These are phyloP conservation scores for Beauveria sp. DNA, from an alignment of 2,329 filamentous ascomycete species.

Conservation along the genomic window DNA sequence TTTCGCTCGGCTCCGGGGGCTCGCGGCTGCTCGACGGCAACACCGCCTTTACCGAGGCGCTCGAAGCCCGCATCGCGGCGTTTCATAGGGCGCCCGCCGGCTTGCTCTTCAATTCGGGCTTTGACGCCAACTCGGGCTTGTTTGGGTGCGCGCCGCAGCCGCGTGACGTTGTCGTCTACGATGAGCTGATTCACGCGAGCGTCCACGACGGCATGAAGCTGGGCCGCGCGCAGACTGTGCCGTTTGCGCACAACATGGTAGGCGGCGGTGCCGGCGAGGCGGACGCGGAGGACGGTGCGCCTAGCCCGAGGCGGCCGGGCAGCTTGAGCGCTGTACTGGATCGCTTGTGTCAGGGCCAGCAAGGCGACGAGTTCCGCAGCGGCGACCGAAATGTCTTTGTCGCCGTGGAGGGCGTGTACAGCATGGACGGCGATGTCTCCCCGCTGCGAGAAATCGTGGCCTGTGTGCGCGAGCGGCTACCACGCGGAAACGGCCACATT, in stretches of 20 bases:
- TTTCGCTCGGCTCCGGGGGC: slow-evolving; percentile 39
- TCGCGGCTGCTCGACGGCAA: slow-evolving; percentile 49
- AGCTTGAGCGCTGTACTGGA: slow-evolving; percentile 22
- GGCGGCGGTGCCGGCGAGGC: not conserved
- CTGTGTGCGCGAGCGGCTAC: slow-evolving; percentile 47
- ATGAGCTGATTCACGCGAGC: slow-evolving; percentile 71
- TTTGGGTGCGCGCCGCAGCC: slow-evolving; percentile 52
- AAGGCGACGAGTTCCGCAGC: slow-evolving; percentile 22
- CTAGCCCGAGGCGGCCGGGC: not conserved
- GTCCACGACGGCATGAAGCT: slow-evolving; percentile 69
- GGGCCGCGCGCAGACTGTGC: slow-evolving; percentile 43
- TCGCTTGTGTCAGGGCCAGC: slow-evolving; percentile 25
- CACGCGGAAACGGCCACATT: slow-evolving; percentile 50
- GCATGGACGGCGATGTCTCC: slow-evolving; percentile 74
- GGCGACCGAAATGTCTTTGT: slow-evolving; percentile 53
- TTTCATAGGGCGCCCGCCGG: slow-evolving; percentile 40
- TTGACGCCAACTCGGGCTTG: slow-evolving; percentile 58
- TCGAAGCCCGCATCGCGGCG: slow-evolving; percentile 39
- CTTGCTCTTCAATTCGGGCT: slow-evolving; percentile 52
- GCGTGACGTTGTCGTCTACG: slow-evolving; percentile 60
- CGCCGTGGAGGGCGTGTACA: slow-evolving; percentile 66
- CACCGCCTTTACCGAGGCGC: slow-evolving; percentile 31
- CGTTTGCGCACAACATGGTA: slow-evolving; percentile 53
- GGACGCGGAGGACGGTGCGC: not conserved
- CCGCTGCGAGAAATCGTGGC: slow-evolving; percentile 54